These are phyloP conservation scores for Fusarium musae DNA, from an alignment of 2,329 filamentous ascomycete genomes.

Conservation along the genomic window DNA sequence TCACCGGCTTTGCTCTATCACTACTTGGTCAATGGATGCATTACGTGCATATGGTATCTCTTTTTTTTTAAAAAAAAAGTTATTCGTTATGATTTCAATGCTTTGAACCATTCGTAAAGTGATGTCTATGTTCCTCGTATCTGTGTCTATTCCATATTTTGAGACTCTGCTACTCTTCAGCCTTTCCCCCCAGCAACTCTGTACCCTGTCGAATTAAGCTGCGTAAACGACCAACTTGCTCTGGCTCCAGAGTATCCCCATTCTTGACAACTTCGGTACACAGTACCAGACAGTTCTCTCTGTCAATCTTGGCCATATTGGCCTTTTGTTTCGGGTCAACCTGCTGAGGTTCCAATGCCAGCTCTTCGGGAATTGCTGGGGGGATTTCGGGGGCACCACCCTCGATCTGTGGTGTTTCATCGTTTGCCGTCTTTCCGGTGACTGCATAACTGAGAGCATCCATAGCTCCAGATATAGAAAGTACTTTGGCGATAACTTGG, in stretches of 20 bases:
- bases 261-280: slow-evolving; percentile 65
- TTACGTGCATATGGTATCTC: slow-evolving; percentile 35
- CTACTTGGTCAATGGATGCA: slow-evolving; percentile 47
- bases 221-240: slow-evolving; percentile 56
- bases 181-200: slow-evolving; percentile 52
- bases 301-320: slow-evolving; percentile 62
- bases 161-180: slow-evolving; percentile 7
- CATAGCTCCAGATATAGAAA: slow-evolving; percentile 57
- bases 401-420: slow-evolving; percentile 36
- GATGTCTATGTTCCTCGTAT: not conserved
- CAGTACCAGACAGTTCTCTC: slow-evolving; percentile 71
- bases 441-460: slow-evolving; percentile 59
- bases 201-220: slow-evolving; percentile 63
- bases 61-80: slow-evolving; percentile 34
- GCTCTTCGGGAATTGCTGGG: slow-evolving; percentile 45
- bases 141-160: not conserved
- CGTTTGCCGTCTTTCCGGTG: slow-evolving; percentile 53
- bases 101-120: not conserved
- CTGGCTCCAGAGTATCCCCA: slow-evolving; percentile 53
- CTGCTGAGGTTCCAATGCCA: slow-evolving; percentile 60
- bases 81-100: slow-evolving; percentile 26
- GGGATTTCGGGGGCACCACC: slow-evolving; percentile 15
- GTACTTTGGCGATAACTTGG: slow-evolving; percentile 54
- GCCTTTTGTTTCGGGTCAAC: slow-evolving; percentile 56
- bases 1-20: slow-evolving; percentile 52